A percentile compares a stretch with the other conserved stretches of the same genome.
phyloP scores from a whole-genome alignment of 768 basidiomycete genomes.

The Russula foetens region DNA sequence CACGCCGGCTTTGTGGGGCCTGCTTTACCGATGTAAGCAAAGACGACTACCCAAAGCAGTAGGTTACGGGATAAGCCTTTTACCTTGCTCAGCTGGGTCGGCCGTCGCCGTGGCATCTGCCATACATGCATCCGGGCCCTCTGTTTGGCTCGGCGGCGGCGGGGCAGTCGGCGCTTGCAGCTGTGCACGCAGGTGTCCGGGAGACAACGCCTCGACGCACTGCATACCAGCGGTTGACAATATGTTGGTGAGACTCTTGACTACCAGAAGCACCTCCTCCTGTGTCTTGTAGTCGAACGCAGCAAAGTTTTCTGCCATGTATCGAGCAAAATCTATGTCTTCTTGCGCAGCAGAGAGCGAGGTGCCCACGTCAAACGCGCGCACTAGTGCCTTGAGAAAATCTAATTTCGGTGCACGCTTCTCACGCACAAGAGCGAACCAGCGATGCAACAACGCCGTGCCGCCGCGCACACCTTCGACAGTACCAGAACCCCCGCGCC shows the following conservation, averaged over 20 bases:
- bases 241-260: conserved; percentile 67
- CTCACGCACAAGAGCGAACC: conserved; percentile 89
- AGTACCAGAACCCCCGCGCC: conserved; percentile 14
- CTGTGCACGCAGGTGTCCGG: conserved; percentile 58
- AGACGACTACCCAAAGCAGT: background rate
- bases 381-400: conserved; percentile 75
- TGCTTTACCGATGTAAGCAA: background rate
- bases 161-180: conserved; percentile 33
- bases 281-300: conserved; percentile 91
- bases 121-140: background rate
- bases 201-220: conserved; percentile 65
- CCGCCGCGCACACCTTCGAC: conserved; percentile 43
- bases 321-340: conserved; percentile 80
- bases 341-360: conserved; percentile 55
- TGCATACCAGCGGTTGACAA: conserved; percentile 78
- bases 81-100: background rate
- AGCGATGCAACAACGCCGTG: conserved; percentile 75
- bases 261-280: conserved; percentile 84
- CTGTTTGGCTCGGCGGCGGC: background rate
- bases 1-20: background rate
- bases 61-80: background rate
- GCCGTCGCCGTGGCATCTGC: background rate
- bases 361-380: conserved; percentile 71
- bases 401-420: conserved; percentile 83
- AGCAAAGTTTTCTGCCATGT: conserved; percentile 92